Evolutionary conservation across 2,329 filamentous ascomycete species (phyloP), one percentile per base, ranked within the genome.

Genomic region (Neonectria ditissima): DNA sequence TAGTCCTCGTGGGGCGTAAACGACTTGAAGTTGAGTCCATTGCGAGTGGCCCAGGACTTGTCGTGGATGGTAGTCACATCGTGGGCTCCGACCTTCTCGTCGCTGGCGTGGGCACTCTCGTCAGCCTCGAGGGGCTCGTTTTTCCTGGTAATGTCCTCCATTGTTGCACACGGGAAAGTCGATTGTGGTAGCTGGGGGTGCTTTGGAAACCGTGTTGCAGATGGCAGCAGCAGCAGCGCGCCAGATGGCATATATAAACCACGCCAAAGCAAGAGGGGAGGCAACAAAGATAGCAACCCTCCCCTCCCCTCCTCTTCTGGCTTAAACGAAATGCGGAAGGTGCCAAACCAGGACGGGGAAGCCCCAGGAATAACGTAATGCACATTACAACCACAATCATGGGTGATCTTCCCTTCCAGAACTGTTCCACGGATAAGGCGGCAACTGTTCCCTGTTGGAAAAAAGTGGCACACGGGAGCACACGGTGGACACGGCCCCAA

Each of bases 31-130:
- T 66, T 73, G 20, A 73, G 68, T 44, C 71, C 71, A 68, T 73
- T 73, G 62, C 71, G 71, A 45, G 71, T 52, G 5, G 69, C 69
- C 71, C 71, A 73, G 4, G 71, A 73, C 55, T 66, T 53, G 20
- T 70, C 57, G 1, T 47, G 48, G 0, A 24, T 32, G 1, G 51
- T 43, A 0, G 52, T 57, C 2, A 61, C 37, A 11, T 60, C 60
- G 9, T 56, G 48, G 10, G 52, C 59, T n/a, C 59, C 65, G 0
- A 59, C 32, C 66, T 73, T 73, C 47, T 70, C 69, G 6, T 72
- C 69, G 48, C 65, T 59, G 26, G 50, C 56, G 2, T 58, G 65
- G 5, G 68, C 34, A 26, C 34, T 48, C 24, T 62, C 61, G 30
- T 68, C 59, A 41, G 62, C 59, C 55, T 64, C 65, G 7, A 62